Evolutionary conservation across 2,329 filamentous ascomycete species (phyloP).

Genomic region (Fusarium sp.): DNA sequence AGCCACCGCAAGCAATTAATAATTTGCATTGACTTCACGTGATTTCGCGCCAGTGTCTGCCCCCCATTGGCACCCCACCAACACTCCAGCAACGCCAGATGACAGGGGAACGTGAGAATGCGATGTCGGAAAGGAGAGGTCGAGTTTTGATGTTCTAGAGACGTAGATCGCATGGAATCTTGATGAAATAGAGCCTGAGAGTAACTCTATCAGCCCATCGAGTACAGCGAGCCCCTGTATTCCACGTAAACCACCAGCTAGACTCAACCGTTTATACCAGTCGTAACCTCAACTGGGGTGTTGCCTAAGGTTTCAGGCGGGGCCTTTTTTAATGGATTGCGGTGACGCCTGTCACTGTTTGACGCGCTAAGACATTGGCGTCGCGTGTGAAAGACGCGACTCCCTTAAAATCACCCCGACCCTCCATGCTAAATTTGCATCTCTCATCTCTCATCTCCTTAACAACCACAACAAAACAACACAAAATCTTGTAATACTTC

Average conservation of each 20-base stretch:
- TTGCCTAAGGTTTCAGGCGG: constrained; percentile 48
- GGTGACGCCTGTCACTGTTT: constrained; percentile 38
- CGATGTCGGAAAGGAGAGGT: constrained; percentile 27
- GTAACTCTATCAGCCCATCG: background rate
- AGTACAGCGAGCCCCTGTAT: constrained; percentile 5
- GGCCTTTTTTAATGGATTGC: constrained; percentile 51
- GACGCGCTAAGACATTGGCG: constrained; percentile 54
- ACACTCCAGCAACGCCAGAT: constrained; percentile 33
- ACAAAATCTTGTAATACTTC: constrained; percentile 28
- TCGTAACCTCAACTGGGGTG: constrained; percentile 32
- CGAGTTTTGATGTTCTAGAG: background rate
- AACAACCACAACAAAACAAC: constrained; percentile 45
- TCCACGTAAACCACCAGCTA: constrained; percentile 21
- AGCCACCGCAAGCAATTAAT: constrained; percentile 43
- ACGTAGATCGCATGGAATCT: constrained; percentile 5
- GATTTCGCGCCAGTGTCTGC: constrained; percentile 39
- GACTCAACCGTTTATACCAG: constrained; percentile 10
- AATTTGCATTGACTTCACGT: constrained; percentile 44
- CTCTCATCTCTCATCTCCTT: constrained; percentile 45
- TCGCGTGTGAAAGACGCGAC: constrained; percentile 54
- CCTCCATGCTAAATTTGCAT: constrained; percentile 45
- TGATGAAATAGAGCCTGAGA: background rate
- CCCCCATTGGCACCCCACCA: constrained; percentile 40
- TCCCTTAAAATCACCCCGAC: constrained; percentile 55
- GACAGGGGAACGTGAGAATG: constrained; percentile 38